Evolutionary conservation across 352 stramenopile species (phyloP).

Genomic region (Phytophthora rubi): DNA sequence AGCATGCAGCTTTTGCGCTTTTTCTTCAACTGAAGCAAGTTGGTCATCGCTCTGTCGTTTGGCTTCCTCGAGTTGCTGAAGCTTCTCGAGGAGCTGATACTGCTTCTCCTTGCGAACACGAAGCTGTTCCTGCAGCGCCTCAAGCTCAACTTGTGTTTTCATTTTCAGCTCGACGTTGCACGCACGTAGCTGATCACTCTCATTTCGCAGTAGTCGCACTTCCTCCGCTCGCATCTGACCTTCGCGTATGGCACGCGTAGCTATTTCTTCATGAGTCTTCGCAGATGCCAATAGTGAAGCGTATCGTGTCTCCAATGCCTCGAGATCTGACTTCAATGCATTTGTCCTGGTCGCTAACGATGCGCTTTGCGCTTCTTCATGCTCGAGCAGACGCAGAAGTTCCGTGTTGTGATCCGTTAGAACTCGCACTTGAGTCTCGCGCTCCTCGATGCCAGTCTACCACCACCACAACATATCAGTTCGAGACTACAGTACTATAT

Average conservation of each 20-base stretch:
- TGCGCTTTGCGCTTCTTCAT: conserved; percentile 91
- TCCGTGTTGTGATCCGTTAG: conserved; percentile 97
- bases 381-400: conserved; percentile 93
- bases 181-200: conserved; percentile 92
- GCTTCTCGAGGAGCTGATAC: conserved; percentile 96
- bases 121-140: conserved; percentile 96
- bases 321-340: conserved; percentile 73
- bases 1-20: conserved; percentile 87
- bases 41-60: conserved; percentile 94
- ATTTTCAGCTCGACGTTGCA: conserved; percentile 94
- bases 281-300: conserved; percentile 89
- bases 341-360: conserved; percentile 66
- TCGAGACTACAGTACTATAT: neutral
- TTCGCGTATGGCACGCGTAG: conserved; percentile 86
- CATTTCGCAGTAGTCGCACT: conserved; percentile 89
- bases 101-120: conserved; percentile 97
- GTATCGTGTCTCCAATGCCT: conserved; percentile 90
- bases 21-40: conserved; percentile 90
- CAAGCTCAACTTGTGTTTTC: conserved; percentile 96
- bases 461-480: neutral
- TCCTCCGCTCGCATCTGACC: conserved; percentile 95
- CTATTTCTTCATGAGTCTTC: conserved; percentile 94
- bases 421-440: conserved; percentile 93
- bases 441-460: conserved; percentile 80
- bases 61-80: conserved; percentile 94